Conservation (phyloP, 2,329 filamentous ascomycete species). For the Calycina herbarum region DNA sequence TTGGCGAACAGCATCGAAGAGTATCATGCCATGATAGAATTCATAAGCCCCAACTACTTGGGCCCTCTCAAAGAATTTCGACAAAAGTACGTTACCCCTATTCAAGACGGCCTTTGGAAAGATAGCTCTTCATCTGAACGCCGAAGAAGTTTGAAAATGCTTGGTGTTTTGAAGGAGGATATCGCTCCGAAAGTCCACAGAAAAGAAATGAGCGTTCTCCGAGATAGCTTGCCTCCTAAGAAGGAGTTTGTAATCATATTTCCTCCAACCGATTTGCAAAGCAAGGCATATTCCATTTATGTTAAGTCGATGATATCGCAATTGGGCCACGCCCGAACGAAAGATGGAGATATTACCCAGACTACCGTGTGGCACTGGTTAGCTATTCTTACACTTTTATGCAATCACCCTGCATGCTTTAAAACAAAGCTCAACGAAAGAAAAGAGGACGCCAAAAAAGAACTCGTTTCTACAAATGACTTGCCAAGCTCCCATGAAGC, state of each 20-base stretch:
- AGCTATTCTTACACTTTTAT: conserved; percentile 13
- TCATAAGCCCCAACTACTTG: conserved; percentile 79
- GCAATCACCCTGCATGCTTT: conserved; percentile 52
- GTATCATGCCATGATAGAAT: conserved; percentile 85
- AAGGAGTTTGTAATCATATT: conserved; percentile 80
- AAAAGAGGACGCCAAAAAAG: conserved; percentile 33
- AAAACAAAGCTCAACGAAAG: conserved; percentile 48
- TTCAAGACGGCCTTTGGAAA: conserved; percentile 66
- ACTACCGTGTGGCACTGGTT: conserved; percentile 53
- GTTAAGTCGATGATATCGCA: conserved; percentile 41
- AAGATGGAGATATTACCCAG: conserved; percentile 40
- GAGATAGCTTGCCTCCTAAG: conserved; percentile 69
- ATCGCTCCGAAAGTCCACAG: conserved; percentile 79
- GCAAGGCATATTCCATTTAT: conserved; percentile 58
- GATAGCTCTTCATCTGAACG: conserved; percentile 61
- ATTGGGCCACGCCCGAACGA: conserved; percentile 27
- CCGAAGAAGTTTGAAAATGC: conserved; percentile 61
- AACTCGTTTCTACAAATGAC: not conserved
- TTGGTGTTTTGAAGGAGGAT: conserved; percentile 69
- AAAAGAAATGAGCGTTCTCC: conserved; percentile 66
- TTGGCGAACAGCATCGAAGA: conserved; percentile 81
- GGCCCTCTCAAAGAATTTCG: conserved; percentile 69
- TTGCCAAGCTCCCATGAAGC: not conserved
- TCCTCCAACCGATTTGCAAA: conserved; percentile 66
- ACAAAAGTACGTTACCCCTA: conserved; percentile 68